Conservation (phyloP, 345 rosid genomes). For the Hibiscus tridactylites region DNA sequence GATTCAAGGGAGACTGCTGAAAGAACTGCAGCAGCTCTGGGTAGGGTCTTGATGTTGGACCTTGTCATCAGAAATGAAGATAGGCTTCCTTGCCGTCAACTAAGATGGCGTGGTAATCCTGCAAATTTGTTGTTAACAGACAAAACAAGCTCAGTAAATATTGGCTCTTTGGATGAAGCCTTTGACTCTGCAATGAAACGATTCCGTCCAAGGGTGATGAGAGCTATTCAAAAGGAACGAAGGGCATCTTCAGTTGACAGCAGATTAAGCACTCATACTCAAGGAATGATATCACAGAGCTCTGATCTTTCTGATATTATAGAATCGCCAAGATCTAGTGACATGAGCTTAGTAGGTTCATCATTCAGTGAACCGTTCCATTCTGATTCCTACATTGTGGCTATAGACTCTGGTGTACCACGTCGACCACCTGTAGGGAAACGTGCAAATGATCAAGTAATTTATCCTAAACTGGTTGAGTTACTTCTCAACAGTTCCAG, state of each 20-base stretch:
- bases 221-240: constrained; percentile 77
- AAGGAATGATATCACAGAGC: constrained; percentile 36
- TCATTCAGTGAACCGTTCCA: constrained; percentile 37
- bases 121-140: constrained; percentile 85
- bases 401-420: constrained; percentile 94
- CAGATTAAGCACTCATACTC: constrained; percentile 42
- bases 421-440: constrained; percentile 97
- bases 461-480: constrained; percentile 91
- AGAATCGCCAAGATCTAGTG: constrained; percentile 55
- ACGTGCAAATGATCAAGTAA: constrained; percentile 82
- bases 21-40: constrained; percentile 78
- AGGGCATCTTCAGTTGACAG: constrained; percentile 75
- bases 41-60: constrained; percentile 85
- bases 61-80: constrained; percentile 96
- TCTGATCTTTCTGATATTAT: constrained; percentile 64
- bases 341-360: constrained; percentile 39
- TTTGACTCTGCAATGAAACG: constrained; percentile 71
- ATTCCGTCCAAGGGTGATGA: constrained; percentile 63
- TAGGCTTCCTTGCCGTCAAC: constrained; percentile 85
- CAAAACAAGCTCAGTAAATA: constrained; percentile 34
- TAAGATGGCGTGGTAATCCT: constrained; percentile 97
- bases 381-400: constrained; percentile 57
- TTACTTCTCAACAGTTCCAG: constrained; percentile 66
- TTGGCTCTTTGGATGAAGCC: constrained; percentile 54
- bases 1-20: constrained; percentile 62